Conservation (phyloP, 805 yeast species). For the Cyberlindnera subsufficiens region DNA sequence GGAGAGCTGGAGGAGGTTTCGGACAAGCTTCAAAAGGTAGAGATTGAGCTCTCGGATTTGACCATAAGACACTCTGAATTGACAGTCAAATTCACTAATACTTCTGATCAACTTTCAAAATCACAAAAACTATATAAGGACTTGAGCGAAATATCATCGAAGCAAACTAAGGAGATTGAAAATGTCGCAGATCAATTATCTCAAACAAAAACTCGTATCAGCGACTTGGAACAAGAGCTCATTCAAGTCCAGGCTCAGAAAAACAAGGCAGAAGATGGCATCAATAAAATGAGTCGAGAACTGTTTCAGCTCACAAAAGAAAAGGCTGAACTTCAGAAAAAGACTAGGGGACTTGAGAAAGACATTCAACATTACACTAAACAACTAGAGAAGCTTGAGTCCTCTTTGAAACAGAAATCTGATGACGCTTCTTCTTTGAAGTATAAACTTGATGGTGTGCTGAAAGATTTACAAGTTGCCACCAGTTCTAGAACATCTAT, state of each 20-base stretch:
- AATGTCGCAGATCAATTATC: conserved; percentile 9
- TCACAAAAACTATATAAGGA: conserved; percentile 29
- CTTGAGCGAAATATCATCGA: conserved; percentile 26
- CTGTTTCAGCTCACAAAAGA: conserved; percentile 58
- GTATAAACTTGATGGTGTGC: conserved; percentile 5
- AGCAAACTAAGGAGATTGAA: conserved; percentile 28
- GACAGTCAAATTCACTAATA: conserved; percentile 7
- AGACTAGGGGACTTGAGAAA: conserved; percentile 35
- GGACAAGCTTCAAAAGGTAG: conserved; percentile 4
- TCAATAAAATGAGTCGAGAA: conserved; percentile 86
- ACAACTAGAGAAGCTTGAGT: conserved; percentile 16
- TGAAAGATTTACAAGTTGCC: background rate
- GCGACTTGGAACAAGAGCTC: conserved; percentile 22
- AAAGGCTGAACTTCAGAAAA: conserved; percentile 44
- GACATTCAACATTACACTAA: conserved; percentile 17
- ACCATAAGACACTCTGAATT: conserved; percentile 18
- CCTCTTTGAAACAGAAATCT: conserved; percentile 13
- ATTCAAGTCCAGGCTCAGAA: conserved; percentile 31
- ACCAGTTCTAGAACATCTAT: conserved; percentile 5
- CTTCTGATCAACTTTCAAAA: conserved; percentile 11
- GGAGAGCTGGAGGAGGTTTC: conserved; percentile 10
- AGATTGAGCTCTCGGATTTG: conserved; percentile 17
- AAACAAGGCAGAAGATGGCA: conserved; percentile 74
- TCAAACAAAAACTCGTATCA: conserved; percentile 19
- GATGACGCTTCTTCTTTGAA: conserved; percentile 12